A percentile compares a stretch with the other conserved stretches of the same genome.
Evolutionary conservation across 2,329 filamentous ascomycete genomes (phyloP).

Genomic region (Botrytis sinoallii): DNA sequence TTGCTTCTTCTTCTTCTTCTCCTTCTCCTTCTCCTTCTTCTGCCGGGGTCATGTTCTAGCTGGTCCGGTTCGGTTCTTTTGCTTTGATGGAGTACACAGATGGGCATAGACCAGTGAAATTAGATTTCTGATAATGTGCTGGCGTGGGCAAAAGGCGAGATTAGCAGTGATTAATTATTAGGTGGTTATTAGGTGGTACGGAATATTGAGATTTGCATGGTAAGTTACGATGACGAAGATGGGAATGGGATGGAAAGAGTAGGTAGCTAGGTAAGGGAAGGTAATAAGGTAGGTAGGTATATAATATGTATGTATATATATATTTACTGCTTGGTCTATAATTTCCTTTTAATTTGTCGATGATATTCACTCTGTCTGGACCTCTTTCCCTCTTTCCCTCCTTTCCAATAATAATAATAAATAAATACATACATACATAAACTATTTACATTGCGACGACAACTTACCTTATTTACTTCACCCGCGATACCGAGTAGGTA

Average conservation of each 20-base stretch:
- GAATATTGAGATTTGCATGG: neutral
- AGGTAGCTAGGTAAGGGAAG: neutral
- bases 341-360: no score
- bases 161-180: neutral
- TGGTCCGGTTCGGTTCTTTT: neutral
- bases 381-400: neutral
- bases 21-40: neutral
- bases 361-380: neutral
- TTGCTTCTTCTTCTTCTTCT: neutral
- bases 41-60: neutral
- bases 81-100: neutral
- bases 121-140: neutral
- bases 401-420: neutral
- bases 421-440: no score
- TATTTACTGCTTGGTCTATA: neutral
- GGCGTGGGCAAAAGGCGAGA: neutral
- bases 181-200: neutral
- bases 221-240: constrained; percentile 1
- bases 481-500: neutral
- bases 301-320: neutral
- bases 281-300: neutral
- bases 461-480: constrained; percentile 1
- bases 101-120: neutral
- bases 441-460: neutral
- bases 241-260: neutral